These are phyloP conservation scores for Magnaporthiopsis incrustans DNA, from an alignment of 2,329 filamentous ascomycete species.

Conservation along the genomic window DNA sequence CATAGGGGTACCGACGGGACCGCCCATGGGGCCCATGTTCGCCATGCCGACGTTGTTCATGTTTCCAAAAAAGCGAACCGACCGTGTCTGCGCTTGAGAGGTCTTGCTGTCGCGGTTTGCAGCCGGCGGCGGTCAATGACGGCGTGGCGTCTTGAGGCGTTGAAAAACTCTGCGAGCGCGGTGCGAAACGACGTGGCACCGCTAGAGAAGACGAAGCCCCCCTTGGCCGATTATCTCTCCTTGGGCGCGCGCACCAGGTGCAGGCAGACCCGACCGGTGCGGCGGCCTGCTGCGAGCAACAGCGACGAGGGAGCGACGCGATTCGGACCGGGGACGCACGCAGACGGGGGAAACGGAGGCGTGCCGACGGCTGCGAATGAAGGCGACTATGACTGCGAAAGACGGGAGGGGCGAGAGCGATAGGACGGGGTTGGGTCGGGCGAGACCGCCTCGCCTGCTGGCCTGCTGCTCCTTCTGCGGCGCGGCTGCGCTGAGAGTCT, in stretches of 20 bases:
- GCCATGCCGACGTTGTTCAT: conserved; percentile 63
- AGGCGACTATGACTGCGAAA: not conserved
- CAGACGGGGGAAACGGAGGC: not conserved
- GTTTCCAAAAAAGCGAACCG: conserved; percentile 11
- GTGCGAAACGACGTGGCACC: not conserved
- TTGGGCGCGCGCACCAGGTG: not conserved
- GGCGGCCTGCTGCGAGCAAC: not conserved
- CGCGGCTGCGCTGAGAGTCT: conserved; percentile 1
- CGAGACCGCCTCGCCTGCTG: not conserved
- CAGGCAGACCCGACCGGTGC: not conserved
- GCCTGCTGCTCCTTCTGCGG: conserved; percentile 1
- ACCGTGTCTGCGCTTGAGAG: conserved; percentile 4
- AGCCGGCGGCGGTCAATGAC: not conserved
- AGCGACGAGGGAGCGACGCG: not conserved
- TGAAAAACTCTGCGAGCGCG: not conserved
- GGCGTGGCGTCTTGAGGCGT: no score
- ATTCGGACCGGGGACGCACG: not conserved
- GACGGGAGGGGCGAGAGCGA: not conserved
- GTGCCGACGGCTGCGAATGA: not conserved
- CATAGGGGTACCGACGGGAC: conserved; percentile 54
- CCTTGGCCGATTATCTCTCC: not conserved
- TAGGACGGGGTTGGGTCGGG: not conserved
- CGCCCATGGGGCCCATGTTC: conserved; percentile 62
- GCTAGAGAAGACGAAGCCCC: not conserved
- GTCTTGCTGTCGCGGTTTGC: not conserved